Evolutionary conservation across 768 basidiomycete genomes (phyloP).

Genomic region (Boletus tomentosulus): DNA sequence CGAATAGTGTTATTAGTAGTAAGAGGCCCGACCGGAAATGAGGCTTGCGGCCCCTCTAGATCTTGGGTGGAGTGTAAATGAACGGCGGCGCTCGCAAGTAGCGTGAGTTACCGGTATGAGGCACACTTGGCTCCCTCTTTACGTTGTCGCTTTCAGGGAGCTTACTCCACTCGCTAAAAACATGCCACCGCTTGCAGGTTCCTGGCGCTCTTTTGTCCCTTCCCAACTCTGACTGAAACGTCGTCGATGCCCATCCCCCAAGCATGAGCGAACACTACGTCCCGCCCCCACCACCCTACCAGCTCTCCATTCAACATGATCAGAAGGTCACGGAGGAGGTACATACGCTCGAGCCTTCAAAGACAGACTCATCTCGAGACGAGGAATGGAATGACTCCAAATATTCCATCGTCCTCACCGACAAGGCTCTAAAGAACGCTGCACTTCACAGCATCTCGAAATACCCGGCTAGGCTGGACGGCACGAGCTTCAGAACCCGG

Average conservation of each 20-base stretch:
- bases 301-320: conserved; percentile 42
- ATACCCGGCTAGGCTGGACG: not conserved
- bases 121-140: not conserved
- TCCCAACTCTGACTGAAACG: not conserved
- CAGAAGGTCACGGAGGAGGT: conserved; percentile 40
- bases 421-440: conserved; percentile 3
- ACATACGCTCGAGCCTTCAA: conserved; percentile 11
- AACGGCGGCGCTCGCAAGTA: not conserved
- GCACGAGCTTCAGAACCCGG: conserved; percentile 1
- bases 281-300: conserved; percentile 41
- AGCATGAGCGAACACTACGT: conserved; percentile 25
- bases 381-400: conserved; percentile 17
- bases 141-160: not conserved
- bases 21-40: conserved; percentile 13
- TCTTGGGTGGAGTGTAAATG: not conserved
- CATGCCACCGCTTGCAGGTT: conserved; percentile 4
- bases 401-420: conserved; percentile 3
- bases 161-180: conserved; percentile 1
- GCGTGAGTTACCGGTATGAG: not conserved
- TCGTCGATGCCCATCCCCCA: not conserved
- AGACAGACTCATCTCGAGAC: conserved; percentile 7
- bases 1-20: not conserved
- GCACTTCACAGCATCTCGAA: conserved; percentile 3
- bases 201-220: conserved; percentile 11
- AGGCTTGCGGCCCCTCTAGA: not conserved